Conservation (phyloP, 2,329 filamentous ascomycete genomes). For the Fusarium sulawesiense region DNA sequence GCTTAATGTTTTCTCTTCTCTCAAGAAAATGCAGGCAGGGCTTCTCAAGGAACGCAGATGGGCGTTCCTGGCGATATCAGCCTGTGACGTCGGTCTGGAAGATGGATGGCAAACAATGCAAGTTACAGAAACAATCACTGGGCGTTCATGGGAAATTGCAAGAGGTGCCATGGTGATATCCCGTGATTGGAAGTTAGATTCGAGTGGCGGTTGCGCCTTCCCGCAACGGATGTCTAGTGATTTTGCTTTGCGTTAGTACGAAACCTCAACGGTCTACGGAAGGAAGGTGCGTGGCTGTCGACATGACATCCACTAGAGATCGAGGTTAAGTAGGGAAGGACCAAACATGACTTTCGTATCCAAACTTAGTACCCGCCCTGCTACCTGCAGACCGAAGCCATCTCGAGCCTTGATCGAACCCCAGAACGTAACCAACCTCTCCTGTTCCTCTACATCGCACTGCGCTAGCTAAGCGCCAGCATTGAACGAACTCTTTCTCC, state of each 20-base stretch:
- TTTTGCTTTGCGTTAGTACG: constrained; percentile 19
- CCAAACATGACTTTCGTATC: constrained; percentile 8
- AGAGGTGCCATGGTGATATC: constrained; percentile 13
- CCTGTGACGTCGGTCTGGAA: constrained; percentile 12
- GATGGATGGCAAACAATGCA: constrained; percentile 24
- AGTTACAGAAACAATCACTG: constrained; percentile 22
- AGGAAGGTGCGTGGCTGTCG: not conserved
- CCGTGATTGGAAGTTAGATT: constrained; percentile 23
- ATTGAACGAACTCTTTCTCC: not conserved
- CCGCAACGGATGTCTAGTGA: constrained; percentile 1
- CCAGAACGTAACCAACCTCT: constrained; percentile 2
- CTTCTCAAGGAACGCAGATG: constrained; percentile 8
- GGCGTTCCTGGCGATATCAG: constrained; percentile 27
- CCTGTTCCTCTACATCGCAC: not conserved
- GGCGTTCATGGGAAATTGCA: constrained; percentile 3
- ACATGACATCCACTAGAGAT: constrained; percentile 1
- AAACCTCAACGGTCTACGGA: constrained; percentile 4
- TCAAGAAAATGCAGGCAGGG: constrained; percentile 5
- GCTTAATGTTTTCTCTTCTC: constrained; percentile 32
- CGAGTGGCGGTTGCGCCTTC: constrained; percentile 22
- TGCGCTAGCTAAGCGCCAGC: not conserved
- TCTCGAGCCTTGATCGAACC: constrained; percentile 5
- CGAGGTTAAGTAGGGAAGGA: not conserved
- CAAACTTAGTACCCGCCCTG: constrained; percentile 2
- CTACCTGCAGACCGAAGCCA: constrained; percentile 1